phyloP scores from a whole-genome alignment of 305 asterid genomes.

The Fraxinus floribunda region DNA sequence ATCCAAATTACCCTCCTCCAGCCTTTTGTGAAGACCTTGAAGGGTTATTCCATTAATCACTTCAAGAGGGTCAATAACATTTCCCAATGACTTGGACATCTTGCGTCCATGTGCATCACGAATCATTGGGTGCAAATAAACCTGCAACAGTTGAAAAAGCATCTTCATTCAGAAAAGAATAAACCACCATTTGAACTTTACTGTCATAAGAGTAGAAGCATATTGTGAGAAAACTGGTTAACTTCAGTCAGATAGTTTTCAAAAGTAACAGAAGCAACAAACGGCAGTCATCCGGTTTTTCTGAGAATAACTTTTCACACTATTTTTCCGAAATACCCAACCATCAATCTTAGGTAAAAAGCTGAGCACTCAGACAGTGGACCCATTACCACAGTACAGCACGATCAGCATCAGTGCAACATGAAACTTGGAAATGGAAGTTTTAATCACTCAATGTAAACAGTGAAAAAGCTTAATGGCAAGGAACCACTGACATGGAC shows the following conservation, averaged over 20 bases:
- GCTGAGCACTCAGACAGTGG: neutral
- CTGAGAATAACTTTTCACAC: neutral
- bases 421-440: neutral
- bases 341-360: neutral
- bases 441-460: neutral
- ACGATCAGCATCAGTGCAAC: neutral
- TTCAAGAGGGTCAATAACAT: slow-evolving; percentile 91
- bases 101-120: slow-evolving; percentile 98
- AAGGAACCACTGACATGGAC: neutral
- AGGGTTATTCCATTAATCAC: slow-evolving; percentile 77
- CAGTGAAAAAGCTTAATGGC: neutral
- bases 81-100: slow-evolving; percentile 96
- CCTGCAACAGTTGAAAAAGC: slow-evolving; percentile 39
- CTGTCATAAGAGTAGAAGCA: neutral
- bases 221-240: neutral
- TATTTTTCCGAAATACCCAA: neutral
- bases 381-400: neutral
- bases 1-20: slow-evolving; percentile 88
- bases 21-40: slow-evolving; percentile 79
- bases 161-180: slow-evolving; percentile 3
- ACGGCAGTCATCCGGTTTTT: neutral
- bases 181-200: neutral
- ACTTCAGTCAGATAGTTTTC: neutral
- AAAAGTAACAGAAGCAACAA: neutral
- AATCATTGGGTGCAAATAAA: slow-evolving; percentile 92